Base-by-base conservation (phyloP, 2,329 filamentous ascomycete genomes). In the Trichoderma endophyticum region DNA sequence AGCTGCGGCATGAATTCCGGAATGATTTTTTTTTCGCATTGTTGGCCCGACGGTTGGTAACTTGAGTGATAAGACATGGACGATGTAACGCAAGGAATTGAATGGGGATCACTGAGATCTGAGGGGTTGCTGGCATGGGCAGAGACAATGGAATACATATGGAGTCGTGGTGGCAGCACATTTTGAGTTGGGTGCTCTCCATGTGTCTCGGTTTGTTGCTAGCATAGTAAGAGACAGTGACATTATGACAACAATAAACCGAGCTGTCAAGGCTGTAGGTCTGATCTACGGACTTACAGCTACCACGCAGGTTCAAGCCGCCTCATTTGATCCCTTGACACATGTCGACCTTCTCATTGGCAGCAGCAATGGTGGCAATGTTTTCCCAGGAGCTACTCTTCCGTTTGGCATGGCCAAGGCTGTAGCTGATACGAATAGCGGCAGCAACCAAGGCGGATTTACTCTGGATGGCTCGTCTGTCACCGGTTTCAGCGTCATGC, bases 371-470 rank as follows among this genome's bases (percentile, higher is more conserved):
- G 76, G 74, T 18, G 85, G 83, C 56, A 84, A 85, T 74, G 82
- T 85, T 32, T 85, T 85, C 70, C 75, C 82, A 2, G 83, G 83
- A 30, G 83, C 83, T 9, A 83, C 80, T 0, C 71, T 85, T 59
- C 83, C 83, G 0, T 85, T 83, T 57, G 83, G 83, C 70, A 86
- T 89, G 83, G 87, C 86, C 66, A 89, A 89, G 79, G 86, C 87
- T 21, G 86, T 87, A 3, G 85, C 88, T 61, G 88, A 90, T 63
- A 75, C 75, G 2, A 73, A 62, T 64, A 75, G 75, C 71, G 78
- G 78, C 24, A 87, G 85, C 73, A 88, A 87, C 70, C 87, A 89
- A 75, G 87, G 87, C 32, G 87, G 87, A 11, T 90, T 89, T 77
- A 84, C 86, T 0, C 82, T 87, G 6, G 86, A 89, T 67, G 82